Evolutionary conservation across 495 filamentous ascomycete genomes (phyloP).

Genomic region (Penicillium soppii): DNA sequence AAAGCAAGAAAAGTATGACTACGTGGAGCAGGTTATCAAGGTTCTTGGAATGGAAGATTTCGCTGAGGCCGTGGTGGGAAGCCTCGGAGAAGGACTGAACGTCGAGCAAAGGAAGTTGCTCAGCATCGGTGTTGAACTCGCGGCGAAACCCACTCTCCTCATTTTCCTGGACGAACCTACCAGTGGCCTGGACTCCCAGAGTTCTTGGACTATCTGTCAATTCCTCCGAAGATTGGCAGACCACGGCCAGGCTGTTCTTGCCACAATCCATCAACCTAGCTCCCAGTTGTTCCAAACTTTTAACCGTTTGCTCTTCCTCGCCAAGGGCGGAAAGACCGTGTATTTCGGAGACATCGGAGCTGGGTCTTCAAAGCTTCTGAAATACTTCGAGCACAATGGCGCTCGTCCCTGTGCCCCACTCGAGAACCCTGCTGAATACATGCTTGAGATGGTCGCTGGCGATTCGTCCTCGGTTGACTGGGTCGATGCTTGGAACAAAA

Average conservation of each 20-base stretch:
- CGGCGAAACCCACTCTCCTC: conserved; percentile 78
- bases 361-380: conserved; percentile 63
- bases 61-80: conserved; percentile 40
- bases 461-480: conserved; percentile 70
- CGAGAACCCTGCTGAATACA: conserved; percentile 87
- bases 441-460: conserved; percentile 71
- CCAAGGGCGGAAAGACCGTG: conserved; percentile 75
- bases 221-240: conserved; percentile 80
- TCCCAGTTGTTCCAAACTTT: conserved; percentile 90
- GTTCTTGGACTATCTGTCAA: conserved; percentile 79
- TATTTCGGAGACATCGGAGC: conserved; percentile 86
- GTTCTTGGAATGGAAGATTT: conserved; percentile 46
- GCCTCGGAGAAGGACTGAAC: conserved; percentile 63
- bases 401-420: conserved; percentile 63
- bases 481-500: conserved; percentile 70
- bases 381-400: conserved; percentile 76
- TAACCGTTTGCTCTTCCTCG: conserved; percentile 80
- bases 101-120: conserved; percentile 88
- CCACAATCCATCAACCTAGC: conserved; percentile 91
- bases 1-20: conserved; percentile 44
- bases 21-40: conserved; percentile 48
- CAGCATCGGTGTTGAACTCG: conserved; percentile 87
- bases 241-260: conserved; percentile 82
- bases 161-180: conserved; percentile 92
- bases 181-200: conserved; percentile 82